Evolutionary conservation across 2,329 filamentous ascomycete species (phyloP), one percentile per base, ranked within the genome.

Genomic region (Nigrospora oryzae): DNA sequence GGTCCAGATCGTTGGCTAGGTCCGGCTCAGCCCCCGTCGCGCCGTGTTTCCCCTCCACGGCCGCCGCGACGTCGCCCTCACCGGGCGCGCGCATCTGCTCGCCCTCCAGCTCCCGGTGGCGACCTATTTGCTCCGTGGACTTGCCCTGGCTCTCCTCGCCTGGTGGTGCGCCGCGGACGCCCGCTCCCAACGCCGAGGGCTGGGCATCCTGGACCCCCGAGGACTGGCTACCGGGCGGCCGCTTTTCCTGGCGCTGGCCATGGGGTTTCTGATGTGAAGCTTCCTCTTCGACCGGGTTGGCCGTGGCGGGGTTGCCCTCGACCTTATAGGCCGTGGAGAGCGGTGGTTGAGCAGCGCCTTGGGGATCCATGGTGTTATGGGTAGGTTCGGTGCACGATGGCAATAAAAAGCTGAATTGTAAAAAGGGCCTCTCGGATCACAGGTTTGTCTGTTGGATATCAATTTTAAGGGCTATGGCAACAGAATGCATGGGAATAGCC

Each of bases 21-120:
- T 62, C 59, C n/a, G 56, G 58, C 49, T 61, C 49, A 4, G 44
- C 39, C 7, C 59, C 57, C 11, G 39, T 47, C 3, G 58, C 60
- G 1, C 60, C 59, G 1, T 57, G 45, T 44, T 59, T 61, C 2
- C 47, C 39, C 17, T 50, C 44, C 5, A 62, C 59, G 2, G 43
- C 57, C 19, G 46, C 44, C 4, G 58, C 56, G 12, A 61, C 56
- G 16, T 52, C 49, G 28, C 60, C 59, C 44, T 62, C 60, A 12
- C 51, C 56, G 1, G 56, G 48, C 0, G 53, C 49, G 3, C 53
- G 48, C 58, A 62, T 60, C 49, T 58, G 51, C 0, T 58, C 57
- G 19, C 57, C 60, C 2, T 62, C 59, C 2, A 61, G 42, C 38
- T 61, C 59, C 1, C 35, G 30, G 39, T 49, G 51, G 5, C 53